Conservation (phyloP, 2,329 filamentous ascomycete genomes). For the Botrytis aclada region DNA sequence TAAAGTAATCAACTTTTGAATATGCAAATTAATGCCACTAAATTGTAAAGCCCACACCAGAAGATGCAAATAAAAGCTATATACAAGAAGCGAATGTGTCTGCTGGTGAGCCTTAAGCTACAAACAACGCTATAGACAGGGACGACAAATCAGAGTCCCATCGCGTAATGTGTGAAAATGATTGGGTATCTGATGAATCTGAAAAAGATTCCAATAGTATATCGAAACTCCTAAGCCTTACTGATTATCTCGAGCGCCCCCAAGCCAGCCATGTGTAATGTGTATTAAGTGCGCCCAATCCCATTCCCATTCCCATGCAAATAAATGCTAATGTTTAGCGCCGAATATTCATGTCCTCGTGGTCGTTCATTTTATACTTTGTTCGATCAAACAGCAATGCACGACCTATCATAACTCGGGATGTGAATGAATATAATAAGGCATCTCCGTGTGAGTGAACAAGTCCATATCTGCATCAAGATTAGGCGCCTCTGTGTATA, state of each 20-base stretch:
- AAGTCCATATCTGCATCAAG: background rate
- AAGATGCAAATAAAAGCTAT: background rate
- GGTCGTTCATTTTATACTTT: background rate
- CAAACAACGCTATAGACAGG: background rate
- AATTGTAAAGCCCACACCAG: background rate
- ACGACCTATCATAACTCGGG: background rate
- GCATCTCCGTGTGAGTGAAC: background rate
- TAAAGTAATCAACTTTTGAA: background rate
- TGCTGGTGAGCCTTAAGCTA: background rate
- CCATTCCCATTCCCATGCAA: background rate
- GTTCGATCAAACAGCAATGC: background rate
- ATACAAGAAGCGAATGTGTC: conserved; percentile 1
- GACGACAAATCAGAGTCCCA: background rate
- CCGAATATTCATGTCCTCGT: conserved; percentile 3
- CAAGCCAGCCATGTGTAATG: background rate
- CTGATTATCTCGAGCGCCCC: background rate
- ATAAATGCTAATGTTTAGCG: background rate
- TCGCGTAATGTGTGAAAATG: background rate
- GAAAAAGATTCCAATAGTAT: background rate
- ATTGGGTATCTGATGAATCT: conserved; percentile 12
- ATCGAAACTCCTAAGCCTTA: conserved; percentile 3
- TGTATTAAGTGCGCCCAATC: background rate
- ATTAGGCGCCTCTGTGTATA: background rate
- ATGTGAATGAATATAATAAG: background rate
- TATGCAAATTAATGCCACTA: background rate